Base-by-base conservation (phyloP, 2,329 filamentous ascomycete genomes). In the Trichophyton schoenleinii region DNA sequence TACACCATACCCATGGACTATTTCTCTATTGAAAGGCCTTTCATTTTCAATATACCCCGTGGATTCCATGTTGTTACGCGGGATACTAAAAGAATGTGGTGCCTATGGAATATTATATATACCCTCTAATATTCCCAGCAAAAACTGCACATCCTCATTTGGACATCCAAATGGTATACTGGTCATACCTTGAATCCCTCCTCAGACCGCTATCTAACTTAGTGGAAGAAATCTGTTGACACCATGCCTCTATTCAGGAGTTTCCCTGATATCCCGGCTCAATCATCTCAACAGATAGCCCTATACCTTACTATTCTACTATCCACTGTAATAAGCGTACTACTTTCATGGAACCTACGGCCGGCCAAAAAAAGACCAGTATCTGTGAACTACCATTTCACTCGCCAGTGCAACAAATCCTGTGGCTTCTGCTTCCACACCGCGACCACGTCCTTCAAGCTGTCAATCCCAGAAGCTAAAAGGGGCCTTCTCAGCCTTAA, bases 381-480 rank as follows among this genome's bases (percentile, higher is more conserved):
- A 41, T 77, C 75, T 0, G 78, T 80, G 48, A 80, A 80, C 66
- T 80, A 77, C 65, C 71, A 74, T 66, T 77, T 77, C 64, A 74
- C 75, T 0, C 71, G 78, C n/a, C 72, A 75, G 67, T 80, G 78
- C 67, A 80, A 80, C 69, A 74, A 76, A 28, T 68, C 67, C 5
- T 82, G 80, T 67, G 77, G 74, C 7, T 83, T 83, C 70, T 83
- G 80, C 68, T 83, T 83, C 71, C 80, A 83, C 68, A 83, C 80
- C 1, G 79, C 75, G 5, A 81, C 73, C 41, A 75, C 74, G 0
- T 80, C 77, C 1, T 69, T 79, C 66, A 73, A 79, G 2, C 72
- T 74, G 2, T 62, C 71, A 3, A 64, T 75, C n/a, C 67, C 71
- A 0, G 68, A 78, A 0, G 77, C 78, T 42, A 78, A 80, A 66